These are phyloP conservation scores for Podospora sp. DNA, from an alignment of 495 filamentous ascomycete species.

Conservation along the genomic window DNA sequence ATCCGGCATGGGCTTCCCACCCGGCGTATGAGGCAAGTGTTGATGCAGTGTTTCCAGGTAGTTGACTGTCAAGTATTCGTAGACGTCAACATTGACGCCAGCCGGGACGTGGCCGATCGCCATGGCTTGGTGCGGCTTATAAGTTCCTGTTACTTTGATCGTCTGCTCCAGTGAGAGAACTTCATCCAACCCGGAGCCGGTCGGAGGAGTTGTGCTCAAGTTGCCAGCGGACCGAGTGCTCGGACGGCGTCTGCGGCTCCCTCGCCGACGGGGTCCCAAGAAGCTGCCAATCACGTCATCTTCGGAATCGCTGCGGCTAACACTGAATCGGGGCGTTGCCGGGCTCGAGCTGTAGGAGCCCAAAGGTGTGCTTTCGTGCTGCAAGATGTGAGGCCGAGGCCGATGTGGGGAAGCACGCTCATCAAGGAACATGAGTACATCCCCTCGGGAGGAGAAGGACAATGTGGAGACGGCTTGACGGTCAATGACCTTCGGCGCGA, in stretches of 20 bases:
- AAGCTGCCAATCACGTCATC: constrained; percentile 66
- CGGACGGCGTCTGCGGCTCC: constrained; percentile 40
- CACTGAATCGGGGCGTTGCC: constrained; percentile 47
- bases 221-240: constrained; percentile 41
- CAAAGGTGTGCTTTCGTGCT: constrained; percentile 31
- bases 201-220: constrained; percentile 63
- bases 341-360: constrained; percentile 49
- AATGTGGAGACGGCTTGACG: constrained; percentile 65
- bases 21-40: constrained; percentile 40
- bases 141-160: constrained; percentile 57
- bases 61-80: constrained; percentile 61
- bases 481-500: constrained; percentile 77
- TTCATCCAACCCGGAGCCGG: constrained; percentile 47
- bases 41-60: constrained; percentile 56
- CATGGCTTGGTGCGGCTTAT: constrained; percentile 62
- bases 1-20: constrained; percentile 35
- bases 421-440: constrained; percentile 60
- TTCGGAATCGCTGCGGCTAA: constrained; percentile 68
- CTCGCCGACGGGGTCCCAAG: constrained; percentile 52
- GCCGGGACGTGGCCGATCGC: constrained; percentile 62
- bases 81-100: constrained; percentile 54
- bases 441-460: constrained; percentile 62
- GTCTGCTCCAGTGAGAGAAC: constrained; percentile 64
- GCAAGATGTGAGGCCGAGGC: constrained; percentile 39
- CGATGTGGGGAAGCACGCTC: constrained; percentile 46